Conservation (phyloP, 2,329 filamentous ascomycete species). For the Claviceps africana region DNA sequence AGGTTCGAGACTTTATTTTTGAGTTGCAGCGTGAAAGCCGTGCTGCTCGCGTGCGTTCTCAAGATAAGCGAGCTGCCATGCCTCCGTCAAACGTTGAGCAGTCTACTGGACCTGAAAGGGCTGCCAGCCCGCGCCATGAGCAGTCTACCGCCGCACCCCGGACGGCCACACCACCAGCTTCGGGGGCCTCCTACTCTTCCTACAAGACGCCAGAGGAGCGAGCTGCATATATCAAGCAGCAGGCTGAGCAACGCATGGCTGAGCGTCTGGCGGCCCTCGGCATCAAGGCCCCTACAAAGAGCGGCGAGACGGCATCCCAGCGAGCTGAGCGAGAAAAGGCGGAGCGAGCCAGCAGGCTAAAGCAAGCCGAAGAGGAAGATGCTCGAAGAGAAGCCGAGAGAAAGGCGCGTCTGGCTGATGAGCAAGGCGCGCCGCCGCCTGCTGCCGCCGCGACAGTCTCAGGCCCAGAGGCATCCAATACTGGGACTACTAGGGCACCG, state of each 20-base stretch:
- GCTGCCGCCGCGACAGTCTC: conserved; percentile 39
- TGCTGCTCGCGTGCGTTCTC: conserved; percentile 51
- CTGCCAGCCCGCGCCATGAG: conserved; percentile 33
- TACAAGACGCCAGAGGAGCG: conserved; percentile 89
- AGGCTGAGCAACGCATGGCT: conserved; percentile 93
- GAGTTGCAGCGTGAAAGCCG: conserved; percentile 82
- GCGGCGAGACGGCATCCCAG: conserved; percentile 69
- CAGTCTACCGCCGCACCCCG: conserved; percentile 40
- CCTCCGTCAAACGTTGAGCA: conserved; percentile 28
- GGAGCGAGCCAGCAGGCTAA: conserved; percentile 76
- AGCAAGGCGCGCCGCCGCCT: conserved; percentile 44
- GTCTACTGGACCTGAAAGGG: conserved; percentile 25
- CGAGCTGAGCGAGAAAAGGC: conserved; percentile 75
- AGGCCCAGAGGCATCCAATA: conserved; percentile 30
- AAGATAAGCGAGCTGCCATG: conserved; percentile 38
- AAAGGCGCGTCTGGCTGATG: conserved; percentile 68
- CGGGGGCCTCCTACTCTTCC: conserved; percentile 58
- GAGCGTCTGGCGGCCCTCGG: conserved; percentile 88
- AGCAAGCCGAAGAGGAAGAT: conserved; percentile 89
- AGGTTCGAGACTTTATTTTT: conserved; percentile 95
- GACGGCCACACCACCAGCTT: conserved; percentile 29
- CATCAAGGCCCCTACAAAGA: conserved; percentile 68
- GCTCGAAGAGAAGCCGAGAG: conserved; percentile 75
- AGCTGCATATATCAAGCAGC: conserved; percentile 91
- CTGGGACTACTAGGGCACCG: conserved; percentile 44